A percentile compares a stretch with the other conserved stretches of the same genome.
These are phyloP conservation scores for Amylocarpus encephaloides DNA, from an alignment of 2,329 filamentous ascomycete species.

Conservation along the genomic window DNA sequence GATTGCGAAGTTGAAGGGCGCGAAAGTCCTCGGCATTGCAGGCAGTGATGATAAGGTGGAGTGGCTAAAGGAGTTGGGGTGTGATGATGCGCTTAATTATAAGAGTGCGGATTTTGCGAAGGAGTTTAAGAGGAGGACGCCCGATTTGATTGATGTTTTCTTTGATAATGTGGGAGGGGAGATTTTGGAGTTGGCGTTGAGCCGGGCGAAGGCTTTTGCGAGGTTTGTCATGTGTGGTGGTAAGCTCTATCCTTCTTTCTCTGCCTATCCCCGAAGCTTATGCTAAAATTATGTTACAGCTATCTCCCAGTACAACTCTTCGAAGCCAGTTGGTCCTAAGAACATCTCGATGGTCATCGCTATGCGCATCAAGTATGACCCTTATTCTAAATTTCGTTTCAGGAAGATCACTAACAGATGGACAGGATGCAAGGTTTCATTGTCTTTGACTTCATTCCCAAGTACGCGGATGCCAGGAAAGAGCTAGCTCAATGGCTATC, in stretches of 20 bases:
- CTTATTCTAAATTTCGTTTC: not conserved
- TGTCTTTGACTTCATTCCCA: slow-evolving; percentile 57
- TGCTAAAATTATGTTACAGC: slow-evolving; percentile 13
- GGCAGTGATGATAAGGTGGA: slow-evolving; percentile 61
- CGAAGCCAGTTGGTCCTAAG: slow-evolving; percentile 49
- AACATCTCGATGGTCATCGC: slow-evolving; percentile 46
- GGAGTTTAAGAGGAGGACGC: slow-evolving; percentile 55
- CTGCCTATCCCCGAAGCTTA: not conserved
- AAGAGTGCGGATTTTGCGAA: slow-evolving; percentile 55
- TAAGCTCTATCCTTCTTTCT: slow-evolving; percentile 20
- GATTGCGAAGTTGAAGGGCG: slow-evolving; percentile 68
- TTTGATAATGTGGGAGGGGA: slow-evolving; percentile 71
- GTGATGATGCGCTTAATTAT: slow-evolving; percentile 64
- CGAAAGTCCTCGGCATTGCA: slow-evolving; percentile 55
- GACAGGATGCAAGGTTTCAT: slow-evolving; percentile 65
- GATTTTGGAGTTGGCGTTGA: slow-evolving; percentile 60
- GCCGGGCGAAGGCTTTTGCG: slow-evolving; percentile 53
- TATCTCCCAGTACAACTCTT: slow-evolving; percentile 63
- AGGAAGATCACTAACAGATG: not conserved
- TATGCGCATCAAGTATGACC: slow-evolving; percentile 44
- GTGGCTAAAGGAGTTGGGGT: slow-evolving; percentile 61
- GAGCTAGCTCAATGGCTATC: slow-evolving; percentile 62
- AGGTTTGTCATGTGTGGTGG: slow-evolving; percentile 66
- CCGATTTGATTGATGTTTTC: slow-evolving; percentile 59
- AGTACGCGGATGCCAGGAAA: slow-evolving; percentile 51